Evolutionary conservation across 225 moss, liverwort and hornwort species (phyloP), one percentile per base, ranked within the genome.

Genomic region (Marchantia paleacea): DNA sequence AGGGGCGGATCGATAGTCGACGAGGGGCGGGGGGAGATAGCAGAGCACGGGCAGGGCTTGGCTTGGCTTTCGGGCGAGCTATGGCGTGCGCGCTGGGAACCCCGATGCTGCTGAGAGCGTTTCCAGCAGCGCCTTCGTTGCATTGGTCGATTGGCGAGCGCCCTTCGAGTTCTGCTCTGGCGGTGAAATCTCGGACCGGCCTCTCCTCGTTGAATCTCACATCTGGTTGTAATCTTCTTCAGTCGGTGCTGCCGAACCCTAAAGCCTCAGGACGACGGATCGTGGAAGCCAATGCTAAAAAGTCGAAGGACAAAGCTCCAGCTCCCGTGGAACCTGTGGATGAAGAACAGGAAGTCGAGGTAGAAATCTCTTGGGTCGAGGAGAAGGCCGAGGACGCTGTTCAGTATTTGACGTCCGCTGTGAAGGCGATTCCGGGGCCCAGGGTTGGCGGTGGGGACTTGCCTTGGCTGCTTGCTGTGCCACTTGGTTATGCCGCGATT

Each of bases 361-460:
- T 94, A 14, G 97, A 94, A 81, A 89, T 95, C 48, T 99, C 97
- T 0, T 95, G 97, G 97, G 85, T 88, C 20, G 91, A 99, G 81
- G 97, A 99, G 81, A 99, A 94, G 85, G 89, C 90, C 22, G 95
- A 99, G 89, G 97, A 99, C 87, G 81, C 91, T 3, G 80, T 88
- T 58, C 64, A 89, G 10, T 91, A 87, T 30, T 84, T 93, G 19
- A 86, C 85, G 0, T 79, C 90, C 57, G 91, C 90, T 52, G 87
- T 99, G 69, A 88, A 94, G 55, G 85, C 85, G 77, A 84, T 95
- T 73, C 95, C 97, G 47, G 97, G 97, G 66, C 95, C 97, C 20
- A 84, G 97, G 85, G 95, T 99, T 26, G 90, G 82, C 30, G 87
- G 88, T 66, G 89, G 81, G 24, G 88, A 91, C 15, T 39, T 94